Evolutionary conservation across 163 green algal species (phyloP).

Genomic region (Prototheca cutis): DNA sequence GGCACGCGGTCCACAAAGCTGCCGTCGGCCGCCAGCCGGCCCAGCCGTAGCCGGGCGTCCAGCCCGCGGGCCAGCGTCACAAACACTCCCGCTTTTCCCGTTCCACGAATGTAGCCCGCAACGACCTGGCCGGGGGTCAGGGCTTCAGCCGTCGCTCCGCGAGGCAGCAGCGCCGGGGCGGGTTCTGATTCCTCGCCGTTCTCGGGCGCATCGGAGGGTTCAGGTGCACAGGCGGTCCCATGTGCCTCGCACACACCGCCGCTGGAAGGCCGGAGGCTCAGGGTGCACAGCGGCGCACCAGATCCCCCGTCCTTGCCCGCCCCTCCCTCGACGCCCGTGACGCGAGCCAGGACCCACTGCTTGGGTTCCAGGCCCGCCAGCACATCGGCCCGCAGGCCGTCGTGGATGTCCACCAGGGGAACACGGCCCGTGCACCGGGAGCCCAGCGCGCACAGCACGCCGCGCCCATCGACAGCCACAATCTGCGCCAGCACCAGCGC

Average conservation of each 20-base stretch:
- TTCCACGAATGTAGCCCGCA: slow-evolving; percentile 54
- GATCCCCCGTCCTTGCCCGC: too few species aligned
- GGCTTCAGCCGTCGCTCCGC: neutral
- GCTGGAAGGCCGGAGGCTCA: slow-evolving; percentile 38
- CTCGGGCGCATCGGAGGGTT: neutral
- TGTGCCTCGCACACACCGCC: neutral
- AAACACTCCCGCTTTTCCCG: slow-evolving; percentile 46
- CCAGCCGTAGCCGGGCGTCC: slow-evolving; percentile 54
- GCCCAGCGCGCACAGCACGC: slow-evolving; percentile 1
- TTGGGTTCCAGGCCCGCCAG: slow-evolving; percentile 40
- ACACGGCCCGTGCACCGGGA: slow-evolving; percentile 16
- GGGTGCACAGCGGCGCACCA: slow-evolving; percentile 12
- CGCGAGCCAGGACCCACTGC: slow-evolving; percentile 37
- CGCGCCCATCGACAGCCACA: neutral
- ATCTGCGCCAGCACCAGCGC: neutral
- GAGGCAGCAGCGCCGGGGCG: neutral
- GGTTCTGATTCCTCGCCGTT: neutral
- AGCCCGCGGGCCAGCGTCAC: slow-evolving; percentile 43
- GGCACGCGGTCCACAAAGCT: neutral
- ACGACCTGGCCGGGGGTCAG: slow-evolving; percentile 18
- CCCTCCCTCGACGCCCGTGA: slow-evolving; percentile 15
- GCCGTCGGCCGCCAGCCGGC: slow-evolving; percentile 46
- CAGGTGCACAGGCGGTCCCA: neutral
- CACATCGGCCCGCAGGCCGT: slow-evolving; percentile 50
- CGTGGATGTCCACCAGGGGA: slow-evolving; percentile 67